A percentile compares a stretch with the other conserved stretches of the same genome.
Evolutionary conservation across 257 asterid genomes (phyloP).

Genomic region (Thymus mandschuricus): DNA sequence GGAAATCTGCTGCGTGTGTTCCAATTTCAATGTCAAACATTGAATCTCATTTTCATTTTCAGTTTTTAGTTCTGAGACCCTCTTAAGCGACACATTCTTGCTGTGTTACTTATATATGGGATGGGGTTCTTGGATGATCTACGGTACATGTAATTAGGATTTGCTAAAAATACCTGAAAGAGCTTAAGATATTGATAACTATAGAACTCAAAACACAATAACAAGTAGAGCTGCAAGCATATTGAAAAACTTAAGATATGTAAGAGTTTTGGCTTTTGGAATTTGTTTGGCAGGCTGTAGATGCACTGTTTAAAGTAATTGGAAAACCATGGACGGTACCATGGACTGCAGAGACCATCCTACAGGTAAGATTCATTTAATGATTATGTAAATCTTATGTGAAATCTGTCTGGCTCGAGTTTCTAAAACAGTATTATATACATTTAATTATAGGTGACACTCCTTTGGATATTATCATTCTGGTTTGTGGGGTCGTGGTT

Average conservation of each 20-base stretch:
- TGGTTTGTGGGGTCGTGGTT: slow-evolving; percentile 99
- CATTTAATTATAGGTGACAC: slow-evolving; percentile 64
- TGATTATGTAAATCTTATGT: neutral
- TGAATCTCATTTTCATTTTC: neutral
- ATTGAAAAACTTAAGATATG: neutral
- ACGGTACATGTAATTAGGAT: neutral
- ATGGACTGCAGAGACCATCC: slow-evolving; percentile 93
- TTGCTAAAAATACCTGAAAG: neutral
- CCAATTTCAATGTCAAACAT: slow-evolving; percentile 11
- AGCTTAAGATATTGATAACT: neutral
- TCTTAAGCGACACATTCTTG: neutral
- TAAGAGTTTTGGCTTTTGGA: slow-evolving; percentile 6
- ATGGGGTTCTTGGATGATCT: slow-evolving; percentile 19
- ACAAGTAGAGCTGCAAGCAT: neutral
- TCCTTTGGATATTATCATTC: slow-evolving; percentile 91
- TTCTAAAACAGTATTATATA: neutral
- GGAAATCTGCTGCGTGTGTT: slow-evolving; percentile 21
- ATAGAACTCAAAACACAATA: neutral
- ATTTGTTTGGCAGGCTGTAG: slow-evolving; percentile 50
- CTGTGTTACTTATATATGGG: neutral
- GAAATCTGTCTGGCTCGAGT: neutral
- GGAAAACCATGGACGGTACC: slow-evolving; percentile 94
- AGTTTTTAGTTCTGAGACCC: neutral
- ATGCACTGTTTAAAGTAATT: slow-evolving; percentile 44
- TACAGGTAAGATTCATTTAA: slow-evolving; percentile 54